Evolutionary conservation across 2,329 filamentous ascomycete genomes (phyloP), one percentile per base, ranked within the genome.

Genomic region (Metarhizium rileyi): DNA sequence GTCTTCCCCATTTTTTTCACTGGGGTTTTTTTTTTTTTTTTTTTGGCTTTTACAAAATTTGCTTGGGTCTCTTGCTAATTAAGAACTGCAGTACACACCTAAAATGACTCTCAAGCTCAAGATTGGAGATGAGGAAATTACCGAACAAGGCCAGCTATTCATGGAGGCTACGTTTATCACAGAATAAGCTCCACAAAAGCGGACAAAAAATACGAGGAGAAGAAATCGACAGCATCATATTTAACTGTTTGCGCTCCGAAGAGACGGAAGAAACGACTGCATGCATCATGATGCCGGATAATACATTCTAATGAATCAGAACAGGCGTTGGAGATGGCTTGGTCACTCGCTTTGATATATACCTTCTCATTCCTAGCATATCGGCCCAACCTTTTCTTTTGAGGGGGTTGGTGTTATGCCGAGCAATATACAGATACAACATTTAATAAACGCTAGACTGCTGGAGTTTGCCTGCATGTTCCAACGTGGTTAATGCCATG

Each of bases 101-200:
- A 76, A 76, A 56, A 66, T 88, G 50, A 80, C 79, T 16, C 71
- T 98, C 58, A 91, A 93, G 75, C 62, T 98, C 59, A 93, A 90
- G 69, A 76, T 91, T 55, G 90, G 87, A 45, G 90, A 90, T 51
- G 76, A 87, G 60, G 86, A 90, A 60, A 78, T 83, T 53, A 74
- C 76, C 18, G 91, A 97, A 67, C 74, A 90, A 62, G 93, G 93
- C 44, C 73, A 70, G 44, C 70, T 95, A 49, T 95, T 94, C 70
- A 81, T 80, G 50, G 93, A 98, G 72, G 90, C 93, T 3, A 96
- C 90, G n/a, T 98, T 97, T 72, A 95, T 98, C 69, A 90, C 86
- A 47, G 84, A 72, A 55, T 68, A 64, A 58, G 57, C 16, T 49
- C n/a, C n/a, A n/a, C n/a, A 14, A 25, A 42, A 25, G 6, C 4